Evolutionary conservation across 225 moss, liverwort and hornwort species (phyloP), one percentile per base, ranked within the genome.

Genomic region (Pseudoscleropodium purum): DNA sequence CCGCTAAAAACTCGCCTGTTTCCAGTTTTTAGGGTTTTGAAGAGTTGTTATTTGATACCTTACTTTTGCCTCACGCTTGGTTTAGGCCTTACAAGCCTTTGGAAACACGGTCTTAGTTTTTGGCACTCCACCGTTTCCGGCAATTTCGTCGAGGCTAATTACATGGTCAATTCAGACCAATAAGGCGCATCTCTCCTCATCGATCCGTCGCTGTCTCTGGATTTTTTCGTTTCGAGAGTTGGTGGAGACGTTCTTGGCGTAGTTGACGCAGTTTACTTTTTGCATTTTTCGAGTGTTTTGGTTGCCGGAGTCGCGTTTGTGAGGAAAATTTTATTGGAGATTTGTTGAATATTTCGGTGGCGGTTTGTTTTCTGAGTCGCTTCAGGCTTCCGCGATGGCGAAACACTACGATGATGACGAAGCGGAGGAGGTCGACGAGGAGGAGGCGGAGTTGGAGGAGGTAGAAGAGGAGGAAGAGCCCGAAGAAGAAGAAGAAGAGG

Each of bases 381-480:
- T 64, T 41, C 61, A 93, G 90, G 79, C 85, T 78, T 72, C 76
- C 23, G 70, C 79, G 7, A 94, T 92, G 92, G 90, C 93, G 70
- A 93, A 94, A 54, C 93, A 93, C 87, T 92, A 91, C 82, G 93
- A 95, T 36, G 93, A 94, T 72, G 95, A 92, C 64, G 91, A 91
- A 88, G 92, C 89, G 60, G 94, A 96, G 77, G 93, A 91, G 87
- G 92, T 92, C 51, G 92, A 91, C 49, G 91, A 94, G 90, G 92
- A 95, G 76, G 92, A 90, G 60, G 90, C 91, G 29, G 89, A 92
- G 73, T 89, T 93, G 89, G 93, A 95, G 89, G 90, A 90, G 70
- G 86, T 92, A 86, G 94, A 91, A 41, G 93, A 88, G 70, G 92
- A 90, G 62, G 94, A 92, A 76, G 91, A 90, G 56, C 88, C 88